Percentiles rank a stretch among this genome's conserved stretches.
Evolutionary conservation across 352 stramenopile genomes (phyloP).

Genomic region (Saprolegnia diclina): DNA sequence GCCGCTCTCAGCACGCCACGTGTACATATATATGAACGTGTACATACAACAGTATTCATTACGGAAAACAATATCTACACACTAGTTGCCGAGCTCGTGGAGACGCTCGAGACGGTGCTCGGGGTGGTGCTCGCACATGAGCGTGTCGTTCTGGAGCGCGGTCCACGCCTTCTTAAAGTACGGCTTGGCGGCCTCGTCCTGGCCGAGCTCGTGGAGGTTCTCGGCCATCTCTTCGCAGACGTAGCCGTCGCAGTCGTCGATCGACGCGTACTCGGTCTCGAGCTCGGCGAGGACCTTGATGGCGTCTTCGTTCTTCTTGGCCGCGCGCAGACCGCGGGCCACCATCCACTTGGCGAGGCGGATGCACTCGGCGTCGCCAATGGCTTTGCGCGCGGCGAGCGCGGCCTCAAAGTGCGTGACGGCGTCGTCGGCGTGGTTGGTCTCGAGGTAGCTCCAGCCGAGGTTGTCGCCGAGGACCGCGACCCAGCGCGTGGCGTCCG

Average conservation of each 20-base stretch:
- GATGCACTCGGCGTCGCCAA: conserved; percentile 18
- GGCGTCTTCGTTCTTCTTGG: conserved; percentile 21
- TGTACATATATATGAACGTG: too few relatives aligned
- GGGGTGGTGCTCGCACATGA: background rate
- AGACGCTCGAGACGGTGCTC: too few relatives aligned
- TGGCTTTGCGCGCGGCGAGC: conserved; percentile 22
- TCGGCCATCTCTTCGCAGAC: conserved; percentile 29
- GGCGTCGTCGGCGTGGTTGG: conserved; percentile 20
- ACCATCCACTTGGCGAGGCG: conserved; percentile 30
- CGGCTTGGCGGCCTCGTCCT: conserved; percentile 6
- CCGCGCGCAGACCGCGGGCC: conserved; percentile 25
- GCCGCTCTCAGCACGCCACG: too few relatives aligned
- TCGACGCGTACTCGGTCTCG: background rate
- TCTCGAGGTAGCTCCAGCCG: conserved; percentile 29
- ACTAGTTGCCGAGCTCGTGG: too few relatives aligned
- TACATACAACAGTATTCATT: conserved; percentile 20
- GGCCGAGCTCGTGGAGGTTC: conserved; percentile 1
- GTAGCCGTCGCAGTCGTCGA: conserved; percentile 20
- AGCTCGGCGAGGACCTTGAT: conserved; percentile 24
- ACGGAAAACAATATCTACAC: too few relatives aligned
- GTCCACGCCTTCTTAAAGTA: conserved; percentile 6
- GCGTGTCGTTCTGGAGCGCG: background rate
- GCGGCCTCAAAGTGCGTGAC: conserved; percentile 28
- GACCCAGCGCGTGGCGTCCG: conserved; percentile 28
- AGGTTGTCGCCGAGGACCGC: conserved; percentile 30